Percentiles rank a stretch among this genome's conserved stretches.
Evolutionary conservation across 2,329 filamentous ascomycete genomes (phyloP).

Genomic region (Didymosphaeria variabile): DNA sequence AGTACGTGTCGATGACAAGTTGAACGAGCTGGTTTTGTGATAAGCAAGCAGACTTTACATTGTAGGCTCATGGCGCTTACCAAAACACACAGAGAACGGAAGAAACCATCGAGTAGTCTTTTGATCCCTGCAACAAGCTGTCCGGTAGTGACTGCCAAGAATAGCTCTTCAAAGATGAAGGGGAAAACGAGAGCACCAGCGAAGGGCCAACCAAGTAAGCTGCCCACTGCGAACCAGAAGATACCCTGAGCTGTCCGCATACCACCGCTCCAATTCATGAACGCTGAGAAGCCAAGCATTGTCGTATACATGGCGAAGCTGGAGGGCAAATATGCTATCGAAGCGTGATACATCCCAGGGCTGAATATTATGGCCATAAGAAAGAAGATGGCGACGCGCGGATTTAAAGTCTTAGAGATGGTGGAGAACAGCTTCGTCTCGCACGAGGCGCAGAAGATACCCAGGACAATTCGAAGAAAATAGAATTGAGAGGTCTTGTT

Average conservation of each 20-base stretch:
- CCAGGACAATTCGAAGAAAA: slow-evolving; percentile 79
- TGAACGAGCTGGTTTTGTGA: slow-evolving; percentile 67
- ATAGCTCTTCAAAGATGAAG: slow-evolving; percentile 79
- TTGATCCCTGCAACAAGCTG: slow-evolving; percentile 67
- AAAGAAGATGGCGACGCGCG: slow-evolving; percentile 85
- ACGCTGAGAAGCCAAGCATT: slow-evolving; percentile 85
- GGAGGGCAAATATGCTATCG: slow-evolving; percentile 85
- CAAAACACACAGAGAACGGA: slow-evolving; percentile 73
- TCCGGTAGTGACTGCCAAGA: slow-evolving; percentile 63
- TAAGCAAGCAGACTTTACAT: not conserved
- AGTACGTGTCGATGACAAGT: slow-evolving; percentile 77
- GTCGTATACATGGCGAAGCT: slow-evolving; percentile 96
- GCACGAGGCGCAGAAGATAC: slow-evolving; percentile 78
- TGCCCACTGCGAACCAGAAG: slow-evolving; percentile 88
- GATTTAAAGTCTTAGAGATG: slow-evolving; percentile 78
- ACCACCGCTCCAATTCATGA: slow-evolving; percentile 87
- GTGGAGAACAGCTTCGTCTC: slow-evolving; percentile 84
- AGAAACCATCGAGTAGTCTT: slow-evolving; percentile 72
- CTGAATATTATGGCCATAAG: slow-evolving; percentile 78
- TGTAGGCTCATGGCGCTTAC: slow-evolving; percentile 59
- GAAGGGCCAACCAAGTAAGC: slow-evolving; percentile 93
- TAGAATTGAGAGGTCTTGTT: slow-evolving; percentile 78
- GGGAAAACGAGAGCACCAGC: slow-evolving; percentile 82
- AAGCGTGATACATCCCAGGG: slow-evolving; percentile 93
- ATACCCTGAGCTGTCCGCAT: slow-evolving; percentile 84